Evolutionary conservation across 768 basidiomycete species (phyloP), one percentile per base, ranked within the genome.

Genomic region (Lentinula sp.): DNA sequence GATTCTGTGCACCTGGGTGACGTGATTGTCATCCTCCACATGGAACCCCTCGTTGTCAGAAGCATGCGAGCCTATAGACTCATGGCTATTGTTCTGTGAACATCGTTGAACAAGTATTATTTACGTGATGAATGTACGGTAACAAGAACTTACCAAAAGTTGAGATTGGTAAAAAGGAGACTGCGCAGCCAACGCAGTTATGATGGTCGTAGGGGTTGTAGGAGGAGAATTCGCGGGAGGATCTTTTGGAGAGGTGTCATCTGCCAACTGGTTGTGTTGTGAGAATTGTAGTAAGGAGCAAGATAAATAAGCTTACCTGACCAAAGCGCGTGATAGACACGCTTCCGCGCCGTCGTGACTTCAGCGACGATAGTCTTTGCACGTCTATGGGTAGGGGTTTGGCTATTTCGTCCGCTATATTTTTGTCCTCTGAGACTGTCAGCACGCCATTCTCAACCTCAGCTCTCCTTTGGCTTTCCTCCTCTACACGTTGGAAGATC

Each of bases 291-390:
- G 32, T 7, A 60, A 55, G 59, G 49, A 62, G 57, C 23, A 59
- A 52, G 28, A 28, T 28, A 52, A 45, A 55, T 18, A 32, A 48
- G 61, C 74, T 61, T 52, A 86, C 85, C 78, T 85, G 80, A 32
- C 86, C 85, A 64, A 86, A 83, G 16, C 82, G 76, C 58, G 83
- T 83, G 46, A 87, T 76, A 0, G 84, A 85, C 41, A 87, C 76
- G 57, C 81, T 84, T 16, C 79, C 80, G 51, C 79, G 72, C 61
- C 79, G 74, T 48, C 76, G 72, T 43, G 71, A 70, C 54, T 75
- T 79, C n/a, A 65, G 7, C 46, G 46, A 67, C 3, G 53, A 54
- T 10, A 54, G 37, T 65, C 66, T 72, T 59, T 37, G 70, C 43
- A 58, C 67, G 63, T 67, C 68, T 64, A 57, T 64, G 52, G 49